Evolutionary conservation across 139 green algal species (phyloP), one percentile per base, ranked within the genome.

Genomic region (Pedinophyceae sp.): DNA sequence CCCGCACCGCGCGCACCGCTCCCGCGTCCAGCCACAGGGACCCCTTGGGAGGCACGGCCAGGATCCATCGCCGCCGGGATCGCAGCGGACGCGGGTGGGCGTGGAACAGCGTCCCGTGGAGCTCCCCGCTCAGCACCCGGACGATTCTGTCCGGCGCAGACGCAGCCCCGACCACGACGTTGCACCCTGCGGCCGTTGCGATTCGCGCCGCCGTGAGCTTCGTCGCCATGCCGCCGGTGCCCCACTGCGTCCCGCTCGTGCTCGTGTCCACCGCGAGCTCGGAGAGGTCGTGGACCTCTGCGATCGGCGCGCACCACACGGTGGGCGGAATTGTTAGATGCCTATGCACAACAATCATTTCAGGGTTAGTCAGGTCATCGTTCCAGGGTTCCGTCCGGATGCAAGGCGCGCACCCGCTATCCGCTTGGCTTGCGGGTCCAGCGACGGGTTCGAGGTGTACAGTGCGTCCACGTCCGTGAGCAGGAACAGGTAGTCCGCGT

Each of bases 141-240:
- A 60, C 24, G 26, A 93, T 77, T 28, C 55, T 61, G 29, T 72
- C 45, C 2, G 79, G 74, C 15, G n/a, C n/a, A n/a, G n/a, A n/a
- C n/a, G n/a, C n/a, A n/a, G n/a, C n/a, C n/a, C n/a, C 48, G 24
- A 61, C 26, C 20, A 79, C 80, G 60, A 82, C 84, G 40, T 72
- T 75, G 63, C 72, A 84, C 26, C 86, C 87, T 0, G 82, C 86
- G 1, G 87, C 82, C 7, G 76, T 85, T 25, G 84, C 86, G 48
- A 95, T 87, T 46, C 83, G 74, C 4, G 84, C 87, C 16, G 87
- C 87, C 4, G 86, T 94, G 16, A 95, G 73, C 73, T 95, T 95
- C 43, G 87, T 95, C 24, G 73, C 75, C 87, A 95, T 95, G 51
- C 87, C 87, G 2, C 87, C 87, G 0, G 87, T 94, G 48, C 87